Base-by-base conservation (phyloP, 306 rosid genomes). In the Vigna reflexopilosa region DNA sequence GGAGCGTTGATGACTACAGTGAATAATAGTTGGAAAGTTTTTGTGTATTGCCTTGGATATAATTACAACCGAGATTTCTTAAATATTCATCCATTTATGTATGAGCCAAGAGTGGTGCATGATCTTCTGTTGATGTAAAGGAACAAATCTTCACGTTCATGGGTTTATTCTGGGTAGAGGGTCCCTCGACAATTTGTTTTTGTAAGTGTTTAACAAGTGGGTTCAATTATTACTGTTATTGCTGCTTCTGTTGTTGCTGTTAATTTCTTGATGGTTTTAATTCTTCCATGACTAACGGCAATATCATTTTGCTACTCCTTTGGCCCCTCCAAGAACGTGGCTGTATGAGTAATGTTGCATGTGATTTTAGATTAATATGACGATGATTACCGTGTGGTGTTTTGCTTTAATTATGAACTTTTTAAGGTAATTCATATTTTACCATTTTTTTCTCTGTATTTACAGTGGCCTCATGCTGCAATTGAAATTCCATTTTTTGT, bases 401-500 rank as follows among this genome's bases (percentile, higher is more conserved):
- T 10, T 34, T 6, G 6, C 50, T 71, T 32, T 52, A 38, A 36
- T 70, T 10, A 14, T 70, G 40, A n/a, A 32, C 70, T 9, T 50
- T 30, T 17, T 70, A 17, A 70, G n/a, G 65, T 45, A 45, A 26
- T 9, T 58, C 7, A 42, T 3, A n/a, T 13, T 20, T 7, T 6
- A 9, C 22, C 32, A 3, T 48, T 67, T 28, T 48, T 67, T 19
- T 58, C 62, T 67, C 7, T 67, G 50, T 44, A 32, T 20, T 22
- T 48, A n/a, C 28, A 22, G 36, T 24, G 34, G 42, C 49, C 17
- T 12, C 9, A 9, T 30, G n/a, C 13, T 59, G 30, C 52, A 8
- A 40, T 30, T 51, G 61, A 10, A 52, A 62, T 73, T 19, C n/a
- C 58, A 34, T 40, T 57, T 70, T 70, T 17, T 76, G 50, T n/a